These are phyloP conservation scores for Pseudisothecium myosuroides DNA, from an alignment of 225 moss, liverwort and hornwort species.

Conservation along the genomic window DNA sequence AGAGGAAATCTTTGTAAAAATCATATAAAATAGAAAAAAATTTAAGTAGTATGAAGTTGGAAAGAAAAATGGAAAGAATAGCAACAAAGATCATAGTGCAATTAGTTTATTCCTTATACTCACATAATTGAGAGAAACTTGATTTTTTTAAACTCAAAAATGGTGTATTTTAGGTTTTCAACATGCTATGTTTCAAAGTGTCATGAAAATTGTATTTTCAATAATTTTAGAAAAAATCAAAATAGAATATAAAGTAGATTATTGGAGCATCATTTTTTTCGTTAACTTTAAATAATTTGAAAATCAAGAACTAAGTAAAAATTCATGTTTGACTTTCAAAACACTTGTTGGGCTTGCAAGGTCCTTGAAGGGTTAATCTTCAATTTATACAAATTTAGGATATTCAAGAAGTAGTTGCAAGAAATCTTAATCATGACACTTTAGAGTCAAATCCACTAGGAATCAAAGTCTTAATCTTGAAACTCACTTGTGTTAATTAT, in stretches of 20 bases:
- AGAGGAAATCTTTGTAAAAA: neutral
- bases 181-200: too few relatives aligned
- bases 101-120: neutral
- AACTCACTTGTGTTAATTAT: neutral
- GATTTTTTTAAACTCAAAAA: neutral
- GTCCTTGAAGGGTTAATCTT: neutral
- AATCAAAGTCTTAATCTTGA: neutral
- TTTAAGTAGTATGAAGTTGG: neutral
- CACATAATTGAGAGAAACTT: neutral
- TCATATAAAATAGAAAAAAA: too few relatives aligned
- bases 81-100: neutral
- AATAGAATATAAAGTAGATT: too few relatives aligned
- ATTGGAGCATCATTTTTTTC: too few relatives aligned
- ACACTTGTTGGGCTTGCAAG: neutral
- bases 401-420: neutral
- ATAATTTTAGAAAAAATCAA: too few relatives aligned
- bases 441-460: neutral
- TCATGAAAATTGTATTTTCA: too few relatives aligned
- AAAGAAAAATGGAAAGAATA: neutral
- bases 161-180: neutral
- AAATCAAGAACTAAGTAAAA: neutral
- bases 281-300: neutral
- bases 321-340: neutral
- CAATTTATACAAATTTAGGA: neutral
- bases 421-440: too few relatives aligned